Evolutionary conservation across 2,329 filamentous ascomycete species (phyloP), one percentile per base, ranked within the genome.

Genomic region (Colletotrichum australisinense): DNA sequence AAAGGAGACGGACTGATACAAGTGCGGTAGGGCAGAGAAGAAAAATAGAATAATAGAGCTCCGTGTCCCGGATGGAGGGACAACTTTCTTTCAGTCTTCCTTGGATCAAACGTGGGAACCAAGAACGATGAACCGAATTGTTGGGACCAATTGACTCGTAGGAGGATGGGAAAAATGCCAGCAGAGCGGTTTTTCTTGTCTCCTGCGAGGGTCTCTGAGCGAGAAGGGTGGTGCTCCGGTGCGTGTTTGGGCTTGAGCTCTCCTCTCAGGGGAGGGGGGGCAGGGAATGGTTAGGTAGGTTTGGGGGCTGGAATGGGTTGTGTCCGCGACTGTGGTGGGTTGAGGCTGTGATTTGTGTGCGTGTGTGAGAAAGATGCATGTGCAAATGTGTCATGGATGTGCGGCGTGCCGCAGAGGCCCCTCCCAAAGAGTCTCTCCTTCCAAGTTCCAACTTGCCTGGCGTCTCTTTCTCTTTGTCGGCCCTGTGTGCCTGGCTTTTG

Each of bases 171-270:
- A 60, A 52, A 38, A 24, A 26, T 5, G 38, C 38, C 38, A 52
- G n/a, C 35, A 35, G 32, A 32, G 35, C 26, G 22, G 55, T 16
- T 24, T 46, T n/a, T 52, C 30, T 22, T 46, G 11, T 46, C 55
- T 52, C 46, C 63, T 26, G 56, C 56, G 63, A 55, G 12, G 30
- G 53, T 60, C 42, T 30, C 19, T 46, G 53, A 64, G 62, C 9
- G 30, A 53, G 30, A 22, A 30, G 52, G 55, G 55, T 22, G 52
- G 8, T 30, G 46, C 49, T 56, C 56, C 26, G 63, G 56, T 59
- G 65, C 65, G 49, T 55, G 57, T 68, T 53, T 67, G 65, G 66
- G 58, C 30, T 62, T 46, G 57, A 63, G 66, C 57, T 63, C 26
- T 30, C 42, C 6, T 7, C 5, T 14, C 5, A 14, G 60, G 42